Evolutionary conservation across 2,329 filamentous ascomycete genomes (phyloP), one percentile per base, ranked within the genome.

Genomic region (Ceratocystis albifundus): DNA sequence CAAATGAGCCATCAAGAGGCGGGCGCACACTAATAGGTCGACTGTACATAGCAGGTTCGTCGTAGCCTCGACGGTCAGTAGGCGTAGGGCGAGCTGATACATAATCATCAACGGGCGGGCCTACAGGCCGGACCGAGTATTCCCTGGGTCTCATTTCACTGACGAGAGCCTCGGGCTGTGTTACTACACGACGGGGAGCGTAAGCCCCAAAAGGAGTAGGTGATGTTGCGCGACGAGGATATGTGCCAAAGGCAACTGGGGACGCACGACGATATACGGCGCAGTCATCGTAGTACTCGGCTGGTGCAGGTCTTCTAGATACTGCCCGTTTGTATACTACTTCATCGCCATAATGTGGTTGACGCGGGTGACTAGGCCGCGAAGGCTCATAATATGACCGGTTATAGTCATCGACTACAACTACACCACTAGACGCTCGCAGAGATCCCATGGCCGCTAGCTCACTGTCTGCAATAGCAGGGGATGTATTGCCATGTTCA

Each of bases 391-490:
- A 74, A 76, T 92, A 96, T 73, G 90, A 85, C 73, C 89, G 89
- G 50, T 91, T 91, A 74, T 86, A 89, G 69, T 89, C 85, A 75
- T 96, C 92, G 65, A 95, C 80, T 44, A 96, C 80, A 69, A 96
- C 87, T 69, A 87, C 84, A 66, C 86, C 79, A 59, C 82, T 77
- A 20, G 82, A 80, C 5, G 82, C 79, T 62, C 79, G 74, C 71
- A 78, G 79, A 61, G 79, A 79, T 1, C 76, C 76, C 76, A 83
- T 80, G n/a, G 78, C 77, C 41, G 80, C 77, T n/a, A 32, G n/a
- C 22, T 67, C 66, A 20, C 36, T 22, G 15, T 67, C 66, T 32
- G 41, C 61, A n/a, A 67, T 20, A 32, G 45, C 44, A 7, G 62
- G 55, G 28, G 62, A 50, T n/a, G 45, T 62, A 20, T 46, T 15